Evolutionary conservation across 2,329 filamentous ascomycete genomes (phyloP).

Genomic region (Stagonosporopsis rhizophila): DNA sequence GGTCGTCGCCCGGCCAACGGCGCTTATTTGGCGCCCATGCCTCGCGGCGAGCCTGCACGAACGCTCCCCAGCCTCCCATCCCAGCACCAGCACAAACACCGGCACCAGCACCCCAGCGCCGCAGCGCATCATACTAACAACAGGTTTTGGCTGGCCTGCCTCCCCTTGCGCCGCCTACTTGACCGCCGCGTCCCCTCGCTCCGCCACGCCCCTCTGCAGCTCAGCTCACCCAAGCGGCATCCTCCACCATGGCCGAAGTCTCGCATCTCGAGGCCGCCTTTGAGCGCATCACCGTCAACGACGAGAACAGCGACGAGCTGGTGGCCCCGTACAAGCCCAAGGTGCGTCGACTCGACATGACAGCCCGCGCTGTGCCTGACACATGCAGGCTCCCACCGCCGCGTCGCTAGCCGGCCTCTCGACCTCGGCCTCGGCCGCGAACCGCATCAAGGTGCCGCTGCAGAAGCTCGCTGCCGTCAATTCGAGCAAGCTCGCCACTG

Average conservation of each 20-base stretch:
- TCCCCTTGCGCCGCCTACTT: neutral
- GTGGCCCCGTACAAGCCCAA: slow-evolving; percentile 74
- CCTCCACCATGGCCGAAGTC: slow-evolving; percentile 66
- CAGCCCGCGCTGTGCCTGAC: slow-evolving; percentile 25
- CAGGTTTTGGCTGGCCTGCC: slow-evolving; percentile 2
- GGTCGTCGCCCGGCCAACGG: slow-evolving; percentile 9
- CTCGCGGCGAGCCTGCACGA: slow-evolving; percentile 2
- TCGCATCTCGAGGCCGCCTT: slow-evolving; percentile 84
- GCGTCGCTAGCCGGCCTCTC: slow-evolving; percentile 58
- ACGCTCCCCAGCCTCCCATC: slow-evolving; percentile 14
- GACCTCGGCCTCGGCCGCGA: slow-evolving; percentile 53
- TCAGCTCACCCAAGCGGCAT: slow-evolving; percentile 9
- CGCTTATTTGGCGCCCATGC: slow-evolving; percentile 8
- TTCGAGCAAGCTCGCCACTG: slow-evolving; percentile 55
- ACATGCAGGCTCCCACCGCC: slow-evolving; percentile 51
- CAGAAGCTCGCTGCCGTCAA: slow-evolving; percentile 87
- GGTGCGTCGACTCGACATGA: slow-evolving; percentile 58
- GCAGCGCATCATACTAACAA: slow-evolving; percentile 17
- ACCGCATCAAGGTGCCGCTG: slow-evolving; percentile 74
- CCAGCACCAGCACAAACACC: slow-evolving; percentile 9
- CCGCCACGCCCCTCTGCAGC: neutral
- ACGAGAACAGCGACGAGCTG: slow-evolving; percentile 80
- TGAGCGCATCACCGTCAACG: slow-evolving; percentile 86
- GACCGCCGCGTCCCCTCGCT: slow-evolving; percentile 12
- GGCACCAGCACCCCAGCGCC: slow-evolving; percentile 16